Evolutionary conservation across 108 stramenopile genomes (phyloP).

Genomic region (Discostella pseudostelligera): DNA sequence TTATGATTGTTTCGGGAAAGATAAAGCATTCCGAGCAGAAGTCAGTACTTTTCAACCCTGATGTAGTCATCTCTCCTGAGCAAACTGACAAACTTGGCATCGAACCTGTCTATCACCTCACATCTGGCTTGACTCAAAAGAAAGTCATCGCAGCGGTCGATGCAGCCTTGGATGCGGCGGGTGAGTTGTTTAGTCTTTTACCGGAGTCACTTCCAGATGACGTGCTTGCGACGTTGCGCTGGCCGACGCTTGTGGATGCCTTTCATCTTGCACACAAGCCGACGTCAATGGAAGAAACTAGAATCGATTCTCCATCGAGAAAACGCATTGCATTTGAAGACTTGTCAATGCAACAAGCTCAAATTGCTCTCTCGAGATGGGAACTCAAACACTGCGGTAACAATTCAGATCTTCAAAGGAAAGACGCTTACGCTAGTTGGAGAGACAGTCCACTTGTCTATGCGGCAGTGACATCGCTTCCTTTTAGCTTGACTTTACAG

Average conservation of each 20-base stretch:
- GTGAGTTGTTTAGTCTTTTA: constrained; percentile 15
- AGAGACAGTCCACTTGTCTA: constrained; percentile 22
- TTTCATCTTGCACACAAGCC: constrained; percentile 25
- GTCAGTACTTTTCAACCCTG: constrained; percentile 25
- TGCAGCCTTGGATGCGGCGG: constrained; percentile 15
- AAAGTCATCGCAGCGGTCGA: constrained; percentile 13
- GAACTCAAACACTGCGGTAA: constrained; percentile 19
- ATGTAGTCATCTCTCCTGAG: constrained; percentile 12
- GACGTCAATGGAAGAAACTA: constrained; percentile 17
- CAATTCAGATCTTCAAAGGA: neutral
- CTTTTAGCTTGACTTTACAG: constrained; percentile 41
- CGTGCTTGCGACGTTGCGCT: constrained; percentile 6
- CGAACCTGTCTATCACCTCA: constrained; percentile 31
- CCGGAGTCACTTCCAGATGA: constrained; percentile 32
- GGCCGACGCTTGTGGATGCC: constrained; percentile 34
- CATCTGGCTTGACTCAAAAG: constrained; percentile 22
- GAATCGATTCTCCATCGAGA: constrained; percentile 16
- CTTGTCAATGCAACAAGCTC: constrained; percentile 35
- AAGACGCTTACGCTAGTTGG: constrained; percentile 7
- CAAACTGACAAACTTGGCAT: constrained; percentile 27
- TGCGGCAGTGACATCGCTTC: constrained; percentile 25
- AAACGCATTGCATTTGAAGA: constrained; percentile 38
- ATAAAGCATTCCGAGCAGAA: constrained; percentile 15
- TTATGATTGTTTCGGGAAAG: constrained; percentile 29
- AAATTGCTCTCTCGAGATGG: constrained; percentile 26